Evolutionary conservation across 148 eudicot species (phyloP).

Genomic region (Arctostaphylos glauca): DNA sequence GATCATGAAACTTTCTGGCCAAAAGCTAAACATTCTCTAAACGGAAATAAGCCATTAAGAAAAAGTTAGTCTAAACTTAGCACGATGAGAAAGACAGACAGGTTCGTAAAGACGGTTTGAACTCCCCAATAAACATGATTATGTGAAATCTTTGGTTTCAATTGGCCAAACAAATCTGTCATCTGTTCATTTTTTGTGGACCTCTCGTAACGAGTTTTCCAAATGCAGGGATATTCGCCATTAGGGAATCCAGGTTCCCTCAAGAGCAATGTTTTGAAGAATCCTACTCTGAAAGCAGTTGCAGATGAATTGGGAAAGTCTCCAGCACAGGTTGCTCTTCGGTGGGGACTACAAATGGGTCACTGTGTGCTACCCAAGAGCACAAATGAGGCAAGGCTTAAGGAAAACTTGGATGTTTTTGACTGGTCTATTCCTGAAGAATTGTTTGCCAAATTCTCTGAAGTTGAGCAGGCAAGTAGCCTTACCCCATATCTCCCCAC

Average conservation of each 20-base stretch:
- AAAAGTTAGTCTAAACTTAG: too few relatives aligned
- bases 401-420: constrained; percentile 58
- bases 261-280: constrained; percentile 56
- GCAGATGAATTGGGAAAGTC: constrained; percentile 72
- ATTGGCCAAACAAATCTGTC: neutral
- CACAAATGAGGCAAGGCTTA: constrained; percentile 57
- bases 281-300: constrained; percentile 45
- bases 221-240: constrained; percentile 68
- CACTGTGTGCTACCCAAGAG: constrained; percentile 85
- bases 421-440: constrained; percentile 73
- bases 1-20: too few relatives aligned
- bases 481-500: neutral
- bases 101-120: too few relatives aligned
- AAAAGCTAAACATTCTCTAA: too few relatives aligned
- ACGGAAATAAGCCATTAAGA: too few relatives aligned
- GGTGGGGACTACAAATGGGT: constrained; percentile 85
- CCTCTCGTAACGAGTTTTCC: neutral
- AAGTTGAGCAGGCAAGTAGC: constrained; percentile 59
- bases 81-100: too few relatives aligned
- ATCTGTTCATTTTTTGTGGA: neutral
- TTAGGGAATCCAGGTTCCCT: constrained; percentile 54
- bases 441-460: constrained; percentile 58
- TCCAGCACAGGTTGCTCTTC: constrained; percentile 83
- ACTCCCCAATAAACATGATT: too few relatives aligned
- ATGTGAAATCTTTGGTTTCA: too few relatives aligned